phyloP scores from a whole-genome alignment of 805 yeast genomes.

The Metschnikowia dekortorum region DNA sequence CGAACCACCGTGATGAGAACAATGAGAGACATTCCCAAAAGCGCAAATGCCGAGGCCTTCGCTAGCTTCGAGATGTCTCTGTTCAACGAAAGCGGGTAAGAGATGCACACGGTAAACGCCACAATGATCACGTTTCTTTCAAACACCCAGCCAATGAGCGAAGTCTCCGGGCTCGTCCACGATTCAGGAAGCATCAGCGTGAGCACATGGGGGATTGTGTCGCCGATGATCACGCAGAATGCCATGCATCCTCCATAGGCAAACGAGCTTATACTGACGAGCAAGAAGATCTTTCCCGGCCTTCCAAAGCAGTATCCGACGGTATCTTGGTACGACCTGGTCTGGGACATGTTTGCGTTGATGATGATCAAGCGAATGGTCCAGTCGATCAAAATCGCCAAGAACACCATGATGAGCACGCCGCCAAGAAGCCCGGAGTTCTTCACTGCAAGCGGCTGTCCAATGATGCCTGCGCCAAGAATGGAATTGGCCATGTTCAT shows the following conservation, averaged over 20 bases:
- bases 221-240: conserved; percentile 91
- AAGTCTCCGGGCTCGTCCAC: conserved; percentile 23
- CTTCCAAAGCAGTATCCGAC: conserved; percentile 76
- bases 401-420: conserved; percentile 48
- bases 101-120: conserved; percentile 63
- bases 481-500: conserved; percentile 97
- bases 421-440: conserved; percentile 82
- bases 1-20: conserved; percentile 66
- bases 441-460: conserved; percentile 83
- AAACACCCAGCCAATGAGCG: conserved; percentile 48
- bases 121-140: conserved; percentile 68
- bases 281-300: conserved; percentile 60
- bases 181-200: conserved; percentile 55
- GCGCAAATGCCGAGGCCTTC: conserved; percentile 80
- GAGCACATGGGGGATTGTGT: conserved; percentile 87
- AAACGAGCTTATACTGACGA: conserved; percentile 77
- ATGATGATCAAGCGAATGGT: conserved; percentile 73
- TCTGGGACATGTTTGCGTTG: conserved; percentile 74
- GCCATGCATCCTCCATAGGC: conserved; percentile 96
- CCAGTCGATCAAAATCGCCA: conserved; percentile 83
- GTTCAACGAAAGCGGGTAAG: conserved; percentile 78
- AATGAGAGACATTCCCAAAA: conserved; percentile 78
- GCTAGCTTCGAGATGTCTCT: conserved; percentile 82
- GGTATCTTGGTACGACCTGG: conserved; percentile 78
- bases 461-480: conserved; percentile 92